Evolutionary conservation across 129 eudicot species (phyloP).

Genomic region (Scalesia atractyloides): DNA sequence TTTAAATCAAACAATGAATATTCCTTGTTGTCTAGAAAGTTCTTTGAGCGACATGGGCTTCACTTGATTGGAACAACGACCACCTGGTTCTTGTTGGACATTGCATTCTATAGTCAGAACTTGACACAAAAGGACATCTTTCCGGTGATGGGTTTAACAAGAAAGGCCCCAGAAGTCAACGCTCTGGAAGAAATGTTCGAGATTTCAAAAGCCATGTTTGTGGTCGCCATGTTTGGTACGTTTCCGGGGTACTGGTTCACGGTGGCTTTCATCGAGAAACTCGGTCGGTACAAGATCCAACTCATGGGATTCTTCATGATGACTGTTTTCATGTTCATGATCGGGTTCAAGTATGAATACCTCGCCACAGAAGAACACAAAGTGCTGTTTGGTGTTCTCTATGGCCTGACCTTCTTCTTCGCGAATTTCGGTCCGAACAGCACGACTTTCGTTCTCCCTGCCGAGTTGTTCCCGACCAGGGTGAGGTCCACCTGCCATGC

Average conservation of each 20-base stretch:
- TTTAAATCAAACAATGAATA: slow-evolving; percentile 50
- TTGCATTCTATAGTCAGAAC: slow-evolving; percentile 65
- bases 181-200: slow-evolving; percentile 58
- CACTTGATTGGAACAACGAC: slow-evolving; percentile 55
- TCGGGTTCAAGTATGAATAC: slow-evolving; percentile 47
- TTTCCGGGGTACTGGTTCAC: slow-evolving; percentile 77
- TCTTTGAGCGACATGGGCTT: slow-evolving; percentile 47
- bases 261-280: slow-evolving; percentile 54
- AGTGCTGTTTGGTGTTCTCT: slow-evolving; percentile 40
- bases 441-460: slow-evolving; percentile 64
- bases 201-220: slow-evolving; percentile 54
- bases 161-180: slow-evolving; percentile 22
- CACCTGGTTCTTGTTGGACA: slow-evolving; percentile 63
- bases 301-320: slow-evolving; percentile 59
- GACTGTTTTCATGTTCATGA: slow-evolving; percentile 58
- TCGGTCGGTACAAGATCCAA: slow-evolving; percentile 58
- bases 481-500: slow-evolving; percentile 67
- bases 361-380: slow-evolving; percentile 27
- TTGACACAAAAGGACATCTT: slow-evolving; percentile 63
- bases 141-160: slow-evolving; percentile 47
- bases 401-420: slow-evolving; percentile 61
- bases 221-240: slow-evolving; percentile 54
- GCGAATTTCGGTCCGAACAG: slow-evolving; percentile 70
- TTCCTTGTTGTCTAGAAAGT: slow-evolving; percentile 40
- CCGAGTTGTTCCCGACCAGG: slow-evolving; percentile 66